Conservation (phyloP, 208 protist species). For the Wallacemonas sp. region DNA sequence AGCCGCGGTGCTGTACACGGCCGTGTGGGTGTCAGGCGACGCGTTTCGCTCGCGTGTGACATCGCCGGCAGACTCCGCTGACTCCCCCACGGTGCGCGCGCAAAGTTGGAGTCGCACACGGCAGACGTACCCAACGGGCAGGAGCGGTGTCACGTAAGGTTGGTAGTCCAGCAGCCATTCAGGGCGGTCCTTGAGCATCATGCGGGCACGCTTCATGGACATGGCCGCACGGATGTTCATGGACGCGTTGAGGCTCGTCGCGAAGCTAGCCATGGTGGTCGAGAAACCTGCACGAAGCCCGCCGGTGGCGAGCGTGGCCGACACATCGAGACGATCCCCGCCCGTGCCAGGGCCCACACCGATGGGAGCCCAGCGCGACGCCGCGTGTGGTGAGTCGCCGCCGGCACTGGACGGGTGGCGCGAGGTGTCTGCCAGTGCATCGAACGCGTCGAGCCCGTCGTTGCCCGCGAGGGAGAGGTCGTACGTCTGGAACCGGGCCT, state of each 20-base stretch:
- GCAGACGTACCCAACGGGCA: slow-evolving; percentile 71
- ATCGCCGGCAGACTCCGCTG: too few species aligned
- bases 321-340: slow-evolving; percentile 3
- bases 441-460: slow-evolving; percentile 2
- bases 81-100: slow-evolving; percentile 30
- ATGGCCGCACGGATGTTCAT: slow-evolving; percentile 61
- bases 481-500: slow-evolving; percentile 65
- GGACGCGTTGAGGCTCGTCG: slow-evolving; percentile 51
- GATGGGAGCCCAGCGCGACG: slow-evolving; percentile 9
- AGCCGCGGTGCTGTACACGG: neutral
- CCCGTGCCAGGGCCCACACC: slow-evolving; percentile 36
- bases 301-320: neutral
- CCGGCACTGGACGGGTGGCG: neutral
- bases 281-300: slow-evolving; percentile 7
- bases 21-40: neutral
- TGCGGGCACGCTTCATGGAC: slow-evolving; percentile 60
- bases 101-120: slow-evolving; percentile 46
- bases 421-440: neutral
- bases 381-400: neutral
- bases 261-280: slow-evolving; percentile 20
- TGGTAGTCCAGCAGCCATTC: slow-evolving; percentile 68
- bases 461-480: slow-evolving; percentile 40
- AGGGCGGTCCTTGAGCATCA: slow-evolving; percentile 43
- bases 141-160: slow-evolving; percentile 65
- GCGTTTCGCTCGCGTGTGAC: neutral